phyloP scores from a whole-genome alignment of 2,329 filamentous ascomycete species.

The Thielaviopsis populi region DNA sequence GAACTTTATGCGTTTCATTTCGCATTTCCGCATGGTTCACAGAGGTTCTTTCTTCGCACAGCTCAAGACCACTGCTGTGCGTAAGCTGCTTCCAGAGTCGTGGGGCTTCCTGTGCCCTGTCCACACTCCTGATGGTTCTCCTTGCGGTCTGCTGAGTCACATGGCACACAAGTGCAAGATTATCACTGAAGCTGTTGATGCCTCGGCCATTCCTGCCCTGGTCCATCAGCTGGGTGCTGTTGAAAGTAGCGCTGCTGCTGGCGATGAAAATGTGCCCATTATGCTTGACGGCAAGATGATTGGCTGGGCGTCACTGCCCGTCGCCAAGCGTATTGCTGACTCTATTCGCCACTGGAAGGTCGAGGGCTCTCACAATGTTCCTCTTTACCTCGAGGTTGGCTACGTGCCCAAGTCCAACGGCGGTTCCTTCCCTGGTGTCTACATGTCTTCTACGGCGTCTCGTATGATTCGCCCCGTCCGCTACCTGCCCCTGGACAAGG shows the following conservation, averaged over 20 bases:
- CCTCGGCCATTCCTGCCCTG: constrained; percentile 56
- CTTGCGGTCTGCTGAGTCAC: constrained; percentile 90
- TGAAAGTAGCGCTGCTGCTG: constrained; percentile 58
- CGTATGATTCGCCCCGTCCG: constrained; percentile 86
- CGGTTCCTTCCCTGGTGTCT: constrained; percentile 92
- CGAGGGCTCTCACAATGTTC: constrained; percentile 64
- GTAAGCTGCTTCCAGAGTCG: constrained; percentile 87
- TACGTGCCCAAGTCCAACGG: constrained; percentile 76
- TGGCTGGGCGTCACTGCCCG: constrained; percentile 76
- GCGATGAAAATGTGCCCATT: constrained; percentile 72
- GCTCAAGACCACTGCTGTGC: constrained; percentile 89
- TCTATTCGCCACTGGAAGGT: constrained; percentile 94
- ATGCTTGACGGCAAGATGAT: constrained; percentile 82
- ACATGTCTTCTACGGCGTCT: constrained; percentile 74
- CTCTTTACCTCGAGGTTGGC: constrained; percentile 75
- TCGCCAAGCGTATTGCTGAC: constrained; percentile 68
- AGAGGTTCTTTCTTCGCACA: constrained; percentile 98
- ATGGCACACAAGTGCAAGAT: constrained; percentile 89
- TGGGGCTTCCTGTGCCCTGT: constrained; percentile 98
- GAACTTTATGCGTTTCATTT: constrained; percentile 96
- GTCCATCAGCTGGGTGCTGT: constrained; percentile 68
- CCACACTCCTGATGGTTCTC: constrained; percentile 89
- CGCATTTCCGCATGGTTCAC: constrained; percentile 98
- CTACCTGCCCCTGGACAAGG: constrained; percentile 71
- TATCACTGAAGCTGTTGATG: constrained; percentile 59